phyloP scores from a whole-genome alignment of 371 early-diverging fungal genomes.

The Actinomortierella ambigua region DNA sequence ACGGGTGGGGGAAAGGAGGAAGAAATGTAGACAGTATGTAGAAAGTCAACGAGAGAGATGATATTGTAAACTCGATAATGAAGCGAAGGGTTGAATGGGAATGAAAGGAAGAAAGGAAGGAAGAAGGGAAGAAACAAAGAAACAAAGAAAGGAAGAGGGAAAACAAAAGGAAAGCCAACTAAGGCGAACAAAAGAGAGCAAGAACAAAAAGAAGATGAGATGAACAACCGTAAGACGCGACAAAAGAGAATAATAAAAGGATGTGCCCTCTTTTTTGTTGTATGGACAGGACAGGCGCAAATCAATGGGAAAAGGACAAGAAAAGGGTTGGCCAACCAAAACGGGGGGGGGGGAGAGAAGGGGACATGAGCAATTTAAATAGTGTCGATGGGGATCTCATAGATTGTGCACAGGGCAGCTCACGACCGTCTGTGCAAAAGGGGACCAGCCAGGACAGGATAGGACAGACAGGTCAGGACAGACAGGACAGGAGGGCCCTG shows the following conservation, averaged over 20 bases:
- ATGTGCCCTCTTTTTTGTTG: too few relatives aligned
- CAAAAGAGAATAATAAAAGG: conserved; percentile 3
- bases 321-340: neutral
- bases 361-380: too few relatives aligned
- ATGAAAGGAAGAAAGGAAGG: neutral
- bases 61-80: conserved; percentile 5
- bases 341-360: neutral
- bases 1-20: neutral
- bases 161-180: neutral
- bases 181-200: neutral
- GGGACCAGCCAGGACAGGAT: too few relatives aligned
- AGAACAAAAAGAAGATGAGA: conserved; percentile 1
- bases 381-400: too few relatives aligned
- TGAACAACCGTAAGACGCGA: neutral
- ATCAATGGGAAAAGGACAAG: neutral
- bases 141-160: neutral
- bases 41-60: neutral
- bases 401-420: too few relatives aligned
- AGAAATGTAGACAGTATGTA: conserved; percentile 2
- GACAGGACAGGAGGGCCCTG: too few relatives aligned
- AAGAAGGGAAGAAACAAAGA: neutral
- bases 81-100: neutral
- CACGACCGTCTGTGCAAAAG: too few relatives aligned
- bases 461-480: too few relatives aligned
- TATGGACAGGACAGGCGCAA: neutral